phyloP scores from a whole-genome alignment of 352 stramenopile species.

The Phytopythium chamaehyphon region DNA sequence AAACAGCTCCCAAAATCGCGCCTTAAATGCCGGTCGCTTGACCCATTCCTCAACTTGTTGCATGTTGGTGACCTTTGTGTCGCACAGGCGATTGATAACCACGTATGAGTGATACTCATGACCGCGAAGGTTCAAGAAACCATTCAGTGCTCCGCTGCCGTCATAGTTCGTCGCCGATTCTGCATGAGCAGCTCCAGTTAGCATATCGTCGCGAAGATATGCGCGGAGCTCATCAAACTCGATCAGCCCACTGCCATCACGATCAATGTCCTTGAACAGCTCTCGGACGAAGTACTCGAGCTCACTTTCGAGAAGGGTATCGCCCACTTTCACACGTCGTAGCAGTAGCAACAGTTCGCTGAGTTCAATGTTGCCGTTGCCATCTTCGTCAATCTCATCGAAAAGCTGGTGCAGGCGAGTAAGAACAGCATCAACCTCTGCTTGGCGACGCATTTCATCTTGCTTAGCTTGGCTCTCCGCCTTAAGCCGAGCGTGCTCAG shows the following conservation, averaged over 20 bases:
- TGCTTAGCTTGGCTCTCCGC: constrained; percentile 51
- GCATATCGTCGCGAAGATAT: constrained; percentile 50
- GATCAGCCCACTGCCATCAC: constrained; percentile 87
- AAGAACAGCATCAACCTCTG: constrained; percentile 49
- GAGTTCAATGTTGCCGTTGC: constrained; percentile 60
- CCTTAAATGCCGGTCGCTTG: constrained; percentile 34
- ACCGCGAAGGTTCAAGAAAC: constrained; percentile 59
- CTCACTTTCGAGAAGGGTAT: constrained; percentile 58
- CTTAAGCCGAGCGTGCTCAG: constrained; percentile 54
- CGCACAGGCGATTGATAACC: constrained; percentile 54
- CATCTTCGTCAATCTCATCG: constrained; percentile 68
- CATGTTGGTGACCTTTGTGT: constrained; percentile 44
- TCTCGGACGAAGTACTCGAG: constrained; percentile 59
- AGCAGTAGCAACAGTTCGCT: constrained; percentile 59
- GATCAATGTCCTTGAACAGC: constrained; percentile 91
- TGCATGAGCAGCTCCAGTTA: constrained; percentile 10
- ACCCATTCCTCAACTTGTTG: constrained; percentile 49
- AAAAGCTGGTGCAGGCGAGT: constrained; percentile 56
- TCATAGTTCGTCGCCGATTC: constrained; percentile 25
- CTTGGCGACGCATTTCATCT: constrained; percentile 42
- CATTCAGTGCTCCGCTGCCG: constrained; percentile 42
- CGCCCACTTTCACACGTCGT: constrained; percentile 58
- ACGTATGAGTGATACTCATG: constrained; percentile 66
- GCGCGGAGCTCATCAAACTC: constrained; percentile 95
- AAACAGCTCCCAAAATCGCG: constrained; percentile 62